Percentiles rank a stretch among this genome's conserved stretches.
phyloP scores from a whole-genome alignment of 2,329 filamentous ascomycete genomes.

The Arthrocladium fulminans region DNA sequence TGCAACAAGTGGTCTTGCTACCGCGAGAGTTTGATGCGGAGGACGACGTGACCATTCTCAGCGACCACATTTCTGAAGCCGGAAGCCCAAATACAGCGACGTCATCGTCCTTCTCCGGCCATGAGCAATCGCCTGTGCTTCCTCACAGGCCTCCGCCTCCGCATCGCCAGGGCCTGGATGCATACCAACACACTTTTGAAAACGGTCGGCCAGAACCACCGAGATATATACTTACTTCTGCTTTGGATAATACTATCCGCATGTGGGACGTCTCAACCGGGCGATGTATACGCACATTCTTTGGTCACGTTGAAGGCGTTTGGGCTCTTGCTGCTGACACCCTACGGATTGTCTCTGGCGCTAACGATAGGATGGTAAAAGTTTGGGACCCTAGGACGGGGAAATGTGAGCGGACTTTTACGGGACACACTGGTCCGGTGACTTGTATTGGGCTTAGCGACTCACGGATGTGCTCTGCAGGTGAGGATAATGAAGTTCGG shows the following conservation, averaged over 20 bases:
- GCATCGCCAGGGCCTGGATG: neutral
- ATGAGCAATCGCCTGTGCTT: slow-evolving; percentile 4
- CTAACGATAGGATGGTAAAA: slow-evolving; percentile 92
- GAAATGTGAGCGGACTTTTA: slow-evolving; percentile 85
- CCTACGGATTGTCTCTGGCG: slow-evolving; percentile 75
- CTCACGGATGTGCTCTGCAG: slow-evolving; percentile 77
- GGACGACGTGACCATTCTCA: slow-evolving; percentile 34
- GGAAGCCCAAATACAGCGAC: slow-evolving; percentile 15
- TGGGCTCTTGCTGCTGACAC: slow-evolving; percentile 90
- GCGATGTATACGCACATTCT: slow-evolving; percentile 81
- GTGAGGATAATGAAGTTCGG: slow-evolving; percentile 85
- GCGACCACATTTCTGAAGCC: slow-evolving; percentile 15
- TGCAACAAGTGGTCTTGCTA: slow-evolving; percentile 80
- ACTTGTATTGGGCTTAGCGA: slow-evolving; percentile 91
- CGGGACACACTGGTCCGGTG: slow-evolving; percentile 80
- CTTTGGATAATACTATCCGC: slow-evolving; percentile 81
- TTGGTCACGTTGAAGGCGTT: slow-evolving; percentile 91
- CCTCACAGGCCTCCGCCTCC: neutral
- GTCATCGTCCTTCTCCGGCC: slow-evolving; percentile 5
- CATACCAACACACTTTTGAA: slow-evolving; percentile 4
- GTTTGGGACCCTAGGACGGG: slow-evolving; percentile 89
- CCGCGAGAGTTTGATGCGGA: slow-evolving; percentile 86
- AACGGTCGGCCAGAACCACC: slow-evolving; percentile 62
- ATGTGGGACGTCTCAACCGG: slow-evolving; percentile 84
- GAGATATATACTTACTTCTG: slow-evolving; percentile 85